Evolutionary conservation across 805 yeast genomes (phyloP).

Genomic region (Wickerhamiella nectarea): DNA sequence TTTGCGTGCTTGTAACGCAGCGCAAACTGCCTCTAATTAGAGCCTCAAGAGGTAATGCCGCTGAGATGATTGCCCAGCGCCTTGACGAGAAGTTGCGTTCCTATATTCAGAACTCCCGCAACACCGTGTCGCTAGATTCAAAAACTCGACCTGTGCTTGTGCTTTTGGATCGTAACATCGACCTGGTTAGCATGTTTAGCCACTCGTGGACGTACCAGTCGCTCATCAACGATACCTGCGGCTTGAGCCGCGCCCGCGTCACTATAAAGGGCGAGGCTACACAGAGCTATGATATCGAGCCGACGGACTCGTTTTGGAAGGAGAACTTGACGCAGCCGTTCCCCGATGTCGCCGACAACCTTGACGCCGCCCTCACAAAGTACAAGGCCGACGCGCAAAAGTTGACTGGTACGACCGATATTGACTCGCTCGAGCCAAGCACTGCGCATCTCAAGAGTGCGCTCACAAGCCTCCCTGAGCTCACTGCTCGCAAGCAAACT

Average conservation of each 20-base stretch:
- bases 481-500: slow-evolving; percentile 73
- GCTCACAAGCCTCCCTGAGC: slow-evolving; percentile 80
- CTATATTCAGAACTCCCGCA: slow-evolving; percentile 59
- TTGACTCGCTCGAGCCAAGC: slow-evolving; percentile 52
- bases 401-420: slow-evolving; percentile 54
- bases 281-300: slow-evolving; percentile 69
- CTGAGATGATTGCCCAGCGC: slow-evolving; percentile 81
- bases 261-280: slow-evolving; percentile 32
- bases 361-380: slow-evolving; percentile 64
- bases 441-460: slow-evolving; percentile 43
- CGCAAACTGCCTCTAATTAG: slow-evolving; percentile 80
- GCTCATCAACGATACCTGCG: slow-evolving; percentile 84
- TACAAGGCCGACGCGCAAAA: slow-evolving; percentile 84
- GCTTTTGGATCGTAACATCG: slow-evolving; percentile 76
- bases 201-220: slow-evolving; percentile 98
- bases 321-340: slow-evolving; percentile 77
- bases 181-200: slow-evolving; percentile 82
- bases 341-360: slow-evolving; percentile 98
- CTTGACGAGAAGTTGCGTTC: slow-evolving; percentile 76
- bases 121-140: slow-evolving; percentile 10
- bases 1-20: slow-evolving; percentile 63
- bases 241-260: slow-evolving; percentile 69
- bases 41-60: slow-evolving; percentile 86
- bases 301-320: slow-evolving; percentile 85
- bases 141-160: slow-evolving; percentile 62